Percentiles rank a stretch among this genome's conserved stretches.
Conservation (phyloP, 2,329 filamentous ascomycete genomes). For the Colletotrichum caudatum region DNA sequence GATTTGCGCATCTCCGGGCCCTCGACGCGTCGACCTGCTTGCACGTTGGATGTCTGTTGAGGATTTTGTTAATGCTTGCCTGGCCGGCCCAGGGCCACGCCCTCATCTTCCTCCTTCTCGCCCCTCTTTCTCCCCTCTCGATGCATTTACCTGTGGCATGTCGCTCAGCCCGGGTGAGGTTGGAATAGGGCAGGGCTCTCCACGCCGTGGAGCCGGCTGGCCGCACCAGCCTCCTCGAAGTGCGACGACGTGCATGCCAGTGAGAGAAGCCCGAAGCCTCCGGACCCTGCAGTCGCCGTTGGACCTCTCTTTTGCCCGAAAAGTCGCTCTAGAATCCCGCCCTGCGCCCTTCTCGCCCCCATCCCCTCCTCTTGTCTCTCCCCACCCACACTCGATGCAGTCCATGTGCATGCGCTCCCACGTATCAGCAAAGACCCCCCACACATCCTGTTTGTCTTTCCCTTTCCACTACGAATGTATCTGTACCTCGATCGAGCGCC, state of each 20-base stretch:
- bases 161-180: not conserved
- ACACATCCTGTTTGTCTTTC: not conserved
- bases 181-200: not conserved
- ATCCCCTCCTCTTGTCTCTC: not conserved
- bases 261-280: constrained; percentile 6
- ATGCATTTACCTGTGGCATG: not conserved
- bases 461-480: not conserved
- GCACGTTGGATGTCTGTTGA: too few relatives aligned
- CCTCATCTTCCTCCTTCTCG: not conserved
- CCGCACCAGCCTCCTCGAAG: constrained; percentile 7
- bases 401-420: not conserved
- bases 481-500: not conserved
- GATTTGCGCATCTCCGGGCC: not conserved
- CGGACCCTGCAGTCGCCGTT: constrained; percentile 5
- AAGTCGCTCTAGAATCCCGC: not conserved
- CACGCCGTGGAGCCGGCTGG: not conserved
- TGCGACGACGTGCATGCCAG: not conserved
- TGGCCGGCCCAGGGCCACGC: not conserved
- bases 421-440: not conserved
- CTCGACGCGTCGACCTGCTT: not conserved
- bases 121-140: not conserved
- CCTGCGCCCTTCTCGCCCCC: not conserved
- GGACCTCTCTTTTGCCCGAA: not conserved
- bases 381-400: constrained; percentile 1
- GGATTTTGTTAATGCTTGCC: not conserved